Conservation (phyloP, 2,329 filamentous ascomycete genomes). For the Incumbomyces delicatus region DNA sequence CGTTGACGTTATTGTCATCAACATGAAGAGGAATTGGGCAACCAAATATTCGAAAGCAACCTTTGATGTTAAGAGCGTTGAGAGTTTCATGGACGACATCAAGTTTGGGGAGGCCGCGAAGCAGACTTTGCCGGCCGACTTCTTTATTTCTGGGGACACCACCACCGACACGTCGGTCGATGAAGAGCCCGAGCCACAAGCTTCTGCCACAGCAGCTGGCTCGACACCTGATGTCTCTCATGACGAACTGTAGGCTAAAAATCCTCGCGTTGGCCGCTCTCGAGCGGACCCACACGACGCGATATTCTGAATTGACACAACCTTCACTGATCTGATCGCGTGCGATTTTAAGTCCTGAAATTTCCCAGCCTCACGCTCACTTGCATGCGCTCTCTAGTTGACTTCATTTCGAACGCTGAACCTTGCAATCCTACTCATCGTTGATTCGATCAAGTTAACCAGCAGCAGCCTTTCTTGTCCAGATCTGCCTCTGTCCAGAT, state of each 20-base stretch:
- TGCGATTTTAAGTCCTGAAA: too few relatives aligned
- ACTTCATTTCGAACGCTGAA: too few relatives aligned
- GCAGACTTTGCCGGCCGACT: slow-evolving; percentile 57
- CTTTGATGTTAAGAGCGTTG: slow-evolving; percentile 54
- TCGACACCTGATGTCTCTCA: slow-evolving; percentile 4
- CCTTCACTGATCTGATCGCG: not conserved
- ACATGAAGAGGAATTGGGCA: slow-evolving; percentile 80
- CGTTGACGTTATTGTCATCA: slow-evolving; percentile 69
- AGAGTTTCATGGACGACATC: slow-evolving; percentile 84
- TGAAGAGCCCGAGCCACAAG: not conserved
- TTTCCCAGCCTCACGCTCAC: too few relatives aligned
- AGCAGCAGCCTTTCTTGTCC: too few relatives aligned
- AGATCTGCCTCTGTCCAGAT: too few relatives aligned
- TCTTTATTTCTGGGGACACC: slow-evolving; percentile 36
- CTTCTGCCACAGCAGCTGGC: slow-evolving; percentile 4
- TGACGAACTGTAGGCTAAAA: slow-evolving; percentile 15
- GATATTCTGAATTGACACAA: not conserved
- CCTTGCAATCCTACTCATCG: too few relatives aligned
- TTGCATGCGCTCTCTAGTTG: too few relatives aligned
- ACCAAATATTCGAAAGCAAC: slow-evolving; percentile 52
- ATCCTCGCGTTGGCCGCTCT: not conserved
- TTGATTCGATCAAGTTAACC: too few relatives aligned
- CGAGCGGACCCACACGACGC: not conserved
- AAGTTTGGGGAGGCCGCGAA: slow-evolving; percentile 79
- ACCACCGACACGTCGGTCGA: not conserved